Conservation (phyloP, 768 basidiomycete genomes). For the Exidia glandulosa region DNA sequence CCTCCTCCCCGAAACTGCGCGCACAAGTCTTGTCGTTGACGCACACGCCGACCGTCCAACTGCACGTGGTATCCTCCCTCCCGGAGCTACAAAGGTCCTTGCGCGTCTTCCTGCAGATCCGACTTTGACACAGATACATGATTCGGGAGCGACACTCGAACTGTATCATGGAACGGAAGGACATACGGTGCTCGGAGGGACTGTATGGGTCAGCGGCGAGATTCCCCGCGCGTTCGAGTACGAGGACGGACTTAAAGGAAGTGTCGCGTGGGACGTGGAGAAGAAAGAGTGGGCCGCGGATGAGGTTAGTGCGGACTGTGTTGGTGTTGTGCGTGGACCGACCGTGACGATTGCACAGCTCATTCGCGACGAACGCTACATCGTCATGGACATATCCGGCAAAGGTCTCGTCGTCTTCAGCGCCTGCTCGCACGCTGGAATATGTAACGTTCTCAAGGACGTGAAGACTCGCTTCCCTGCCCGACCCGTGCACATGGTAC, state of each 20-base stretch:
- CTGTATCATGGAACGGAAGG: constrained; percentile 33
- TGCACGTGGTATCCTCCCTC: constrained; percentile 62
- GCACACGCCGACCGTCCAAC: constrained; percentile 68
- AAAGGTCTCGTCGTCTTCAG: constrained; percentile 79
- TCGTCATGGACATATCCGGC: constrained; percentile 62
- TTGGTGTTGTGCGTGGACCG: background rate
- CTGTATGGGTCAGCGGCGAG: constrained; percentile 71
- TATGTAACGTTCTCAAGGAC: constrained; percentile 71
- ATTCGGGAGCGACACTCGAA: constrained; percentile 44
- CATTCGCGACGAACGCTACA: constrained; percentile 78
- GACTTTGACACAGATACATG: constrained; percentile 52
- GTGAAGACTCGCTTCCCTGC: constrained; percentile 49
- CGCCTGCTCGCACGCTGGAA: constrained; percentile 75
- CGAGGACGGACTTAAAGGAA: constrained; percentile 60
- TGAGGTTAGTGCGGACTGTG: constrained; percentile 28
- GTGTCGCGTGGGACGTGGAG: constrained; percentile 43
- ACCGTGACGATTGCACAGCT: constrained; percentile 29
- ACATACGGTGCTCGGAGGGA: constrained; percentile 54
- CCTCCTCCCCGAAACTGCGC: constrained; percentile 21
- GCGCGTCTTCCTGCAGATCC: constrained; percentile 59
- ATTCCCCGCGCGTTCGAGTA: constrained; percentile 60
- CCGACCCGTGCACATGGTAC: constrained; percentile 62
- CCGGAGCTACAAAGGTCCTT: constrained; percentile 47
- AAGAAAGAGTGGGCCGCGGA: constrained; percentile 38
- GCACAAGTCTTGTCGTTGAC: constrained; percentile 43